phyloP scores from a whole-genome alignment of 2,329 filamentous ascomycete species.

The Atkinsonella hypoxylon region DNA sequence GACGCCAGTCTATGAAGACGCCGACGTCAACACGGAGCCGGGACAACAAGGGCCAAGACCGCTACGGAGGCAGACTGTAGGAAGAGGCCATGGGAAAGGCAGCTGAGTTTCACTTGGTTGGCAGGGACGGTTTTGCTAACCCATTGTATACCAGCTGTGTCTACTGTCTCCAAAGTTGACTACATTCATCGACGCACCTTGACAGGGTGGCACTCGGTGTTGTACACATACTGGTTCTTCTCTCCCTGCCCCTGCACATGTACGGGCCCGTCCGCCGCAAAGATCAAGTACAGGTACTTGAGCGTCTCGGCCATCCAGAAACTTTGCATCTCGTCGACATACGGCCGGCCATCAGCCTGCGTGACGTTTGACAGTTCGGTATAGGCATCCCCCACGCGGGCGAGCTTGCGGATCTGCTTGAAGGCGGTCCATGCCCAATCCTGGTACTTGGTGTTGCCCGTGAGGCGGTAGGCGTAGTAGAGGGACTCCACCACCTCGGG shows the following conservation, averaged over 20 bases:
- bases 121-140: too few relatives aligned
- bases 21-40: slow-evolving; percentile 31
- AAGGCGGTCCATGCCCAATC: slow-evolving; percentile 80
- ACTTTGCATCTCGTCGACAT: slow-evolving; percentile 65
- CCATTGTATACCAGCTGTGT: neutral
- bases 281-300: slow-evolving; percentile 72
- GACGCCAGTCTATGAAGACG: neutral
- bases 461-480: slow-evolving; percentile 79
- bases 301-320: slow-evolving; percentile 82
- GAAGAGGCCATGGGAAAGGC: slow-evolving; percentile 33
- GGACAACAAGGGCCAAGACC: slow-evolving; percentile 34
- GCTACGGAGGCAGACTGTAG: slow-evolving; percentile 34
- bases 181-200: slow-evolving; percentile 10
- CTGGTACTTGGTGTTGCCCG: slow-evolving; percentile 62
- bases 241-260: slow-evolving; percentile 39
- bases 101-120: too few relatives aligned
- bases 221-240: slow-evolving; percentile 36
- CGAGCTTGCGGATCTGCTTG: slow-evolving; percentile 50
- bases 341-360: slow-evolving; percentile 43
- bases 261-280: slow-evolving; percentile 44
- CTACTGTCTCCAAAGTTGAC: neutral
- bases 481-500: slow-evolving; percentile 75
- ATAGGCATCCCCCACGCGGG: slow-evolving; percentile 54
- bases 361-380: slow-evolving; percentile 57
- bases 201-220: slow-evolving; percentile 37